A percentile compares a stretch with the other conserved stretches of the same genome.
Evolutionary conservation across 768 basidiomycete species (phyloP).

Genomic region (Leccinellum luteum): DNA sequence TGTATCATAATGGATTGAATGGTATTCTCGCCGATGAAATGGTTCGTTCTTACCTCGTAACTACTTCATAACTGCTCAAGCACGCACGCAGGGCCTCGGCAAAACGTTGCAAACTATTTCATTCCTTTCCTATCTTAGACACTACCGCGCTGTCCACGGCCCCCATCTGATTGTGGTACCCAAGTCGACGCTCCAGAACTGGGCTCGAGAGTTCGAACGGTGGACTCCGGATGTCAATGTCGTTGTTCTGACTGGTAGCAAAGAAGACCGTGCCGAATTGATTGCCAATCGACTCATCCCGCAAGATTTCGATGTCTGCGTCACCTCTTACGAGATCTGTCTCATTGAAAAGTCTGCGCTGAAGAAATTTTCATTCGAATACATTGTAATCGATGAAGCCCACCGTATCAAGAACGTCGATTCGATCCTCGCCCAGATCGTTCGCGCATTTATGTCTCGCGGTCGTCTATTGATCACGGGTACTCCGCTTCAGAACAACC

Average conservation of each 20-base stretch:
- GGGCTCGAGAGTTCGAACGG: constrained; percentile 86
- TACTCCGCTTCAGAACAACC: constrained; percentile 93
- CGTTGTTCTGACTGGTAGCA: constrained; percentile 78
- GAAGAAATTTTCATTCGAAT: constrained; percentile 95
- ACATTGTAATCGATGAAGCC: constrained; percentile 97
- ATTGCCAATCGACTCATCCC: constrained; percentile 77
- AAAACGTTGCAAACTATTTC: constrained; percentile 98
- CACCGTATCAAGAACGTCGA: constrained; percentile 99
- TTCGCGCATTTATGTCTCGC: constrained; percentile 83
- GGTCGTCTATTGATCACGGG: constrained; percentile 94
- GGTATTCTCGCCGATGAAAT: constrained; percentile 98
- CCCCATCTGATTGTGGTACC: constrained; percentile 97
- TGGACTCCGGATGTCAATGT: constrained; percentile 91
- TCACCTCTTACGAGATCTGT: constrained; percentile 97
- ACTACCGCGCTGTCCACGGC: constrained; percentile 69
- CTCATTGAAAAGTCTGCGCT: constrained; percentile 91
- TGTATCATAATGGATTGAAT: constrained; percentile 95
- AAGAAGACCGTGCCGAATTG: constrained; percentile 84
- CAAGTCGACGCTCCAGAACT: constrained; percentile 98
- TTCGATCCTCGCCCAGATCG: constrained; percentile 92
- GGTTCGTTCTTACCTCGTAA: constrained; percentile 38
- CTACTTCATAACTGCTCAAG: not conserved
- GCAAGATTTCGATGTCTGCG: constrained; percentile 89
- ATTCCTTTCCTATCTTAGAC: constrained; percentile 92
- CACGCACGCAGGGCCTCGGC: constrained; percentile 74